A percentile compares a stretch with the other conserved stretches of the same genome.
Evolutionary conservation across 2,329 filamentous ascomycete genomes (phyloP).

Genomic region (Apiospora saccharicola): DNA sequence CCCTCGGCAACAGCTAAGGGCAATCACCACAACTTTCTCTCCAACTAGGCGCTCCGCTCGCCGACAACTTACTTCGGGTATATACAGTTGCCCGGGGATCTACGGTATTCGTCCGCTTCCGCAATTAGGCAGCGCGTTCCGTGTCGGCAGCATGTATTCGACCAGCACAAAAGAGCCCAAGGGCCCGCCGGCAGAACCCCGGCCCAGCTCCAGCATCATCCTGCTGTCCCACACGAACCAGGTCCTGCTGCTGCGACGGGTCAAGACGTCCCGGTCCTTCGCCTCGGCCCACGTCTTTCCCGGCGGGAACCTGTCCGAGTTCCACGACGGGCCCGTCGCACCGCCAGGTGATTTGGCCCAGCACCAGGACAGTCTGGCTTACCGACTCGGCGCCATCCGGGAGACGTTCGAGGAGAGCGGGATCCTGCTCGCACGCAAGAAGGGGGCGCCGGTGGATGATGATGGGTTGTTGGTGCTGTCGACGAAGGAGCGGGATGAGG

Average conservation of each 20-base stretch:
- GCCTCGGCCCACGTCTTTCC: conserved; percentile 95
- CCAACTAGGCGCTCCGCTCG: background rate
- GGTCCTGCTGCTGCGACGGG: conserved; percentile 86
- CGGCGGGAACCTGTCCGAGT: conserved; percentile 80
- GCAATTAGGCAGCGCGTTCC: too few species aligned
- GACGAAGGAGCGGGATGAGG: conserved; percentile 67
- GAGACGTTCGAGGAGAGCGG: conserved; percentile 97
- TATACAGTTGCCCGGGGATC: background rate
- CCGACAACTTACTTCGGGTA: background rate
- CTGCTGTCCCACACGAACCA: conserved; percentile 87
- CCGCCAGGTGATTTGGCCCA: conserved; percentile 55
- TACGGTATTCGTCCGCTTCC: background rate
- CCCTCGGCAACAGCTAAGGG: background rate
- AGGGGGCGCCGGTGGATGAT: conserved; percentile 40
- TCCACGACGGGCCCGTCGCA: conserved; percentile 74
- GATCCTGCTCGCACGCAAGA: conserved; percentile 73
- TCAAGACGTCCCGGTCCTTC: conserved; percentile 83
- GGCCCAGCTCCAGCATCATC: conserved; percentile 69
- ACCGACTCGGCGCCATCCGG: conserved; percentile 83
- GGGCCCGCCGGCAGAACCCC: conserved; percentile 47
- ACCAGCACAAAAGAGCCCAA: conserved; percentile 37
- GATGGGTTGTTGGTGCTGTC: conserved; percentile 67
- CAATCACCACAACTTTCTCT: background rate
- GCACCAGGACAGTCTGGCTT: conserved; percentile 76
- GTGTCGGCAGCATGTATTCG: conserved; percentile 12